These are phyloP conservation scores for Fistulinella prunicolor DNA, from an alignment of 768 basidiomycete genomes.

Conservation along the genomic window DNA sequence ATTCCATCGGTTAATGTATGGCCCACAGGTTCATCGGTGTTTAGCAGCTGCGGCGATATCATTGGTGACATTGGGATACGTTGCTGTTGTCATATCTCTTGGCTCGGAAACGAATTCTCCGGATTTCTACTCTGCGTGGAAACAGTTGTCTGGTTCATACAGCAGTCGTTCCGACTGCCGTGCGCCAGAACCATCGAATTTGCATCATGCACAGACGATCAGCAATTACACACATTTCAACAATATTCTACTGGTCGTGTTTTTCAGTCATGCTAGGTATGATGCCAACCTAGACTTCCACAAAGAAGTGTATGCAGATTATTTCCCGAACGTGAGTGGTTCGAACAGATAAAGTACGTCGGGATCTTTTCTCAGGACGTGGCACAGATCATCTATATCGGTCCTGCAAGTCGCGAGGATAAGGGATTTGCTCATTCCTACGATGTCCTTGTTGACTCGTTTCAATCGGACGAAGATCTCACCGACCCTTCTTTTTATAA, in stretches of 20 bases:
- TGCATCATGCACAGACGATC: slow-evolving; percentile 14
- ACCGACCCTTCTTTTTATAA: slow-evolving; percentile 35
- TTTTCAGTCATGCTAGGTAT: slow-evolving; percentile 50
- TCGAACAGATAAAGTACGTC: neutral
- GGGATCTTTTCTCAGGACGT: neutral
- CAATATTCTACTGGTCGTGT: slow-evolving; percentile 44
- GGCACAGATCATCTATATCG: slow-evolving; percentile 46
- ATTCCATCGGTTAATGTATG: neutral
- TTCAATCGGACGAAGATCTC: slow-evolving; percentile 43
- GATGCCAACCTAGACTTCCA: slow-evolving; percentile 46
- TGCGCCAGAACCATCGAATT: slow-evolving; percentile 21
- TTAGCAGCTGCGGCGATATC: neutral
- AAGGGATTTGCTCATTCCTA: slow-evolving; percentile 47
- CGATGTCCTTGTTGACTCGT: slow-evolving; percentile 48
- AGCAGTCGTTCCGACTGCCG: slow-evolving; percentile 8
- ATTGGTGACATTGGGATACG: slow-evolving; percentile 6
- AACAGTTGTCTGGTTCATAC: neutral
- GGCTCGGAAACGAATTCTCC: neutral
- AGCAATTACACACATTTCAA: slow-evolving; percentile 37
- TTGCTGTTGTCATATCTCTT: slow-evolving; percentile 1
- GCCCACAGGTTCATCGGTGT: slow-evolving; percentile 5
- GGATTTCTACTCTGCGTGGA: neutral
- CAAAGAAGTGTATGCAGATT: slow-evolving; percentile 43
- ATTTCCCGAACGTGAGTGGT: slow-evolving; percentile 47
- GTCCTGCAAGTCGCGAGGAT: slow-evolving; percentile 46